Evolutionary conservation across 768 basidiomycete species (phyloP).

Genomic region (Leccinum olivaceopallidum): DNA sequence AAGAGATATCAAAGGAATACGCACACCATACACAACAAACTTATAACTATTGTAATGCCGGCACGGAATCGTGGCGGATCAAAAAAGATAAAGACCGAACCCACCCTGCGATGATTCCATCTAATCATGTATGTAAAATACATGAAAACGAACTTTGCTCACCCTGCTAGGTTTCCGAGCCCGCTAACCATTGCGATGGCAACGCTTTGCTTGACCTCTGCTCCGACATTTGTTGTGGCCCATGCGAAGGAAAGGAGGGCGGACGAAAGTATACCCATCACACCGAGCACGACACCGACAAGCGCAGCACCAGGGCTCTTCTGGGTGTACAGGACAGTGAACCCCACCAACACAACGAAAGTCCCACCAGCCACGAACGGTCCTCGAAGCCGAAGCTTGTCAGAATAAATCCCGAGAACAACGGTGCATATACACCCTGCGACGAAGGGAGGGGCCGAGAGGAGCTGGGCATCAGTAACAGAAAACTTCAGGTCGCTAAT

Average conservation of each 20-base stretch:
- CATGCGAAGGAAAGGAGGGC: background rate
- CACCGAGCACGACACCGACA: background rate
- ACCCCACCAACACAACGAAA: constrained; percentile 47
- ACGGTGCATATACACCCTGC: constrained; percentile 44
- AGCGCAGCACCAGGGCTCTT: background rate
- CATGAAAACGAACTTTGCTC: background rate
- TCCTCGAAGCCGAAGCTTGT: constrained; percentile 42
- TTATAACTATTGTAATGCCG: background rate
- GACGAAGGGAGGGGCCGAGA: constrained; percentile 48
- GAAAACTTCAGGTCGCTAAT: constrained; percentile 49
- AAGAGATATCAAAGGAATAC: background rate
- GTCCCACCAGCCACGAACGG: constrained; percentile 45
- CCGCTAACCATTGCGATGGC: background rate
- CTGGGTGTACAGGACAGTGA: constrained; percentile 43
- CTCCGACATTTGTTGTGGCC: background rate
- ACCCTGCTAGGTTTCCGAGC: background rate
- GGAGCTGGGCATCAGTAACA: constrained; percentile 46
- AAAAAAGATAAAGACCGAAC: background rate
- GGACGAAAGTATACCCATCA: background rate
- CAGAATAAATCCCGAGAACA: constrained; percentile 40
- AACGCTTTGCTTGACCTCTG: background rate
- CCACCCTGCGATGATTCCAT: background rate
- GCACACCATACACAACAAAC: background rate
- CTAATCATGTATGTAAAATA: background rate
- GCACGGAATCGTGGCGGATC: background rate